Conservation (phyloP, 2,329 filamentous ascomycete species). For the Dactylellina haptotyla region DNA sequence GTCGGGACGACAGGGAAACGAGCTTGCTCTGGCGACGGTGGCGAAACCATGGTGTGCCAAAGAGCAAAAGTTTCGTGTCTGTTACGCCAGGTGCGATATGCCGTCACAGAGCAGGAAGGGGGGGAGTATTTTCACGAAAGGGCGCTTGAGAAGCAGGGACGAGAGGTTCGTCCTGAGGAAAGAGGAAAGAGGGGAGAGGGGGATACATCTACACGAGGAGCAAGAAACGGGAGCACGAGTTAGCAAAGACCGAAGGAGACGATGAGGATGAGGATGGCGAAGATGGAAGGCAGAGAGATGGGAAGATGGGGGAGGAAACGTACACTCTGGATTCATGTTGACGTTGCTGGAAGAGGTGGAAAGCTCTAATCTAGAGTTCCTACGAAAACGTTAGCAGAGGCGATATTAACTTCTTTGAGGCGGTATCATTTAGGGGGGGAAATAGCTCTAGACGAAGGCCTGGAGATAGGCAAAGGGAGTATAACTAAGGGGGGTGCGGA, state of each 20-base stretch:
- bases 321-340: slow-evolving; percentile 55
- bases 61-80: not conserved
- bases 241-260: slow-evolving; percentile 23
- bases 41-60: slow-evolving; percentile 31
- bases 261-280: not conserved
- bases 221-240: slow-evolving; percentile 11
- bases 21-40: slow-evolving; percentile 40
- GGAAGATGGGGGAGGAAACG: slow-evolving; percentile 2
- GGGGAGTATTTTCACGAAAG: not conserved
- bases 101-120: slow-evolving; percentile 27
- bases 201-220: slow-evolving; percentile 44
- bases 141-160: slow-evolving; percentile 18
- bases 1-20: slow-evolving; percentile 41
- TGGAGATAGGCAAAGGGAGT: not conserved
- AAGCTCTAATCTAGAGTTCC: slow-evolving; percentile 54
- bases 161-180: slow-evolving; percentile 30
- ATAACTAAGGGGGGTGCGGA: not conserved
- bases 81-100: slow-evolving; percentile 15
- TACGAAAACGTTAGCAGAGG: slow-evolving; percentile 43
- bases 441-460: slow-evolving; percentile 30
- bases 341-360: slow-evolving; percentile 38
- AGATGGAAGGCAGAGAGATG: slow-evolving; percentile 13
- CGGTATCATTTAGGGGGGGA: slow-evolving; percentile 20
- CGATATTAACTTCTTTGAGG: slow-evolving; percentile 42
- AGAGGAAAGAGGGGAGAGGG: slow-evolving; percentile 33